A percentile compares a stretch with the other conserved stretches of the same genome.
These are phyloP conservation scores for Chamaecrista fasciculata DNA, from an alignment of 306 rosid species.

Conservation along the genomic window DNA sequence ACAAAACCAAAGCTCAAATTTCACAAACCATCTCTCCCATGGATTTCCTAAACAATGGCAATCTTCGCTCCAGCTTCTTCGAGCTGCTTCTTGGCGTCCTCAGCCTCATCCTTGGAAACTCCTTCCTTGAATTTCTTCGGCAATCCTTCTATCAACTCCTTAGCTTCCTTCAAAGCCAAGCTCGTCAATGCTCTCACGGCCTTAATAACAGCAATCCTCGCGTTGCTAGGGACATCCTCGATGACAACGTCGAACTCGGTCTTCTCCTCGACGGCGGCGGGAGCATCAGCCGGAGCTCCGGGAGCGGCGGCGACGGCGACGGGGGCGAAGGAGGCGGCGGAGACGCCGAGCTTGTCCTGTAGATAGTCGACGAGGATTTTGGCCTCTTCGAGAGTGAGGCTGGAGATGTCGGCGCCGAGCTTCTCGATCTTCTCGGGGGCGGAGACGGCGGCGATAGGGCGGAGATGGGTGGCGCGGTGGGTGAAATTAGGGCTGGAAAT, in stretches of 20 bases:
- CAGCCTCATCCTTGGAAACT: conserved; percentile 78
- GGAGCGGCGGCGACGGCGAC: conserved; percentile 50
- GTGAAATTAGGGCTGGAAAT: conserved; percentile 27
- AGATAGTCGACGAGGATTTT: conserved; percentile 75
- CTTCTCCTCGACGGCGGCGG: conserved; percentile 64
- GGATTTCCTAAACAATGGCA: conserved; percentile 44
- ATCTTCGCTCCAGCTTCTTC: conserved; percentile 94
- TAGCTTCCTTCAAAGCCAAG: conserved; percentile 90
- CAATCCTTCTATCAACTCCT: conserved; percentile 84
- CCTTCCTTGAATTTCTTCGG: conserved; percentile 95
- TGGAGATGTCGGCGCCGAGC: conserved; percentile 60
- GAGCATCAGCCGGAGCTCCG: conserved; percentile 34
- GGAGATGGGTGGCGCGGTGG: conserved; percentile 53
- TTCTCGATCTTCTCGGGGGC: conserved; percentile 62
- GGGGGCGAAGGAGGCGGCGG: conserved; percentile 86
- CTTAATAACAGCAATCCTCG: conserved; percentile 82
- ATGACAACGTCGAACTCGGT: conserved; percentile 92
- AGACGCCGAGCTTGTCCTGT: conserved; percentile 90
- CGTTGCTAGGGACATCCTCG: conserved; percentile 80
- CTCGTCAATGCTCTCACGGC: conserved; percentile 79
- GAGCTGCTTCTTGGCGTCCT: conserved; percentile 89
- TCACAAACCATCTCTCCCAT: background rate
- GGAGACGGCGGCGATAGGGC: conserved; percentile 62
- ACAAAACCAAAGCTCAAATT: background rate
- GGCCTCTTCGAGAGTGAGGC: conserved; percentile 85